A percentile compares a stretch with the other conserved stretches of the same genome.
Conservation (phyloP, 345 rosid genomes). For the Cardamine chenopodiifolia region DNA sequence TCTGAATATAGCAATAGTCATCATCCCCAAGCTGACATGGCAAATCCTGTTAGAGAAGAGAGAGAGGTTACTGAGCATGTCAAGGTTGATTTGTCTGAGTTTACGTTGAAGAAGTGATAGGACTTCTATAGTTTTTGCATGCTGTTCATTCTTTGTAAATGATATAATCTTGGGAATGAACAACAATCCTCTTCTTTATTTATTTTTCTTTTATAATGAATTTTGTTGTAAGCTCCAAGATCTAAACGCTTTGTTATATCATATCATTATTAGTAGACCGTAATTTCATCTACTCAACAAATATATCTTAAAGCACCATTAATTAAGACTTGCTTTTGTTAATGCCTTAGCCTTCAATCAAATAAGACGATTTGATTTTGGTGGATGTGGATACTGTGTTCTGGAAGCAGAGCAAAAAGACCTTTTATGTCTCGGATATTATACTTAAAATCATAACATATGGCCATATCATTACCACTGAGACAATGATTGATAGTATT, state of each 20-base stretch:
- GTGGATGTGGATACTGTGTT: too few species aligned
- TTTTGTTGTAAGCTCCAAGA: background rate
- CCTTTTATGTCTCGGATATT: too few species aligned
- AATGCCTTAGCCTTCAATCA: too few species aligned
- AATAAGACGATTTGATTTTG: too few species aligned
- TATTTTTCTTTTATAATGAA: too few species aligned
- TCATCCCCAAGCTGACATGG: slow-evolving; percentile 25
- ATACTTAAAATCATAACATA: too few species aligned
- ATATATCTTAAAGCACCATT: too few species aligned
- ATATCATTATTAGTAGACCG: background rate
- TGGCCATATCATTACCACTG: too few species aligned
- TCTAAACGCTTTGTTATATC: background rate
- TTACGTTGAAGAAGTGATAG: slow-evolving; percentile 45
- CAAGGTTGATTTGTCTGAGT: slow-evolving; percentile 36
- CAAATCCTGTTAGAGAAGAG: slow-evolving; percentile 36
- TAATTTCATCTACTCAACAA: background rate
- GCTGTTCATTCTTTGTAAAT: slow-evolving; percentile 35
- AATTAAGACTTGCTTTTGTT: background rate
- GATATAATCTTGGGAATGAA: slow-evolving; percentile 11
- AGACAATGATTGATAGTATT: too few species aligned
- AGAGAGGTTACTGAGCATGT: slow-evolving; percentile 40
- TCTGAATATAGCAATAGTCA: slow-evolving; percentile 29
- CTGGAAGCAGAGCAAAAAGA: too few species aligned
- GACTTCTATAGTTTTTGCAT: background rate
- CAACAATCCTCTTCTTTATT: background rate